These are phyloP conservation scores for Neotropicomus parvogracilis DNA, from an alignment of 1,284 basidiomycete genomes.

Conservation along the genomic window DNA sequence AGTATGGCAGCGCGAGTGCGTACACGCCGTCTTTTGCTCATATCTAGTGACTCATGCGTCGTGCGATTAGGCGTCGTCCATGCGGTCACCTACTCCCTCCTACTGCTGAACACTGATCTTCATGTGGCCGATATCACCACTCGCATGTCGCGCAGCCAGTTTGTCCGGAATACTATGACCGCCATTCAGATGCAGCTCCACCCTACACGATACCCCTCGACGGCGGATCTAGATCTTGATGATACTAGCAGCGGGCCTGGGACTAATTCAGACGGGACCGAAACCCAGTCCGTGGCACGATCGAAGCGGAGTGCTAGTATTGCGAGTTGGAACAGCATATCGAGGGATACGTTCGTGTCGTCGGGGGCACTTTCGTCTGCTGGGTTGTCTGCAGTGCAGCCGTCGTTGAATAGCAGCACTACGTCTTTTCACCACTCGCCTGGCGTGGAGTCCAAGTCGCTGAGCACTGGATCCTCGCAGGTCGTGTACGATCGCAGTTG, in stretches of 20 bases:
- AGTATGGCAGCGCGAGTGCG: constrained; percentile 83
- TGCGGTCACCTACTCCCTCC: constrained; percentile 87
- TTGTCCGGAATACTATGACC: constrained; percentile 87
- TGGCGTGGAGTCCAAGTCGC: constrained; percentile 39
- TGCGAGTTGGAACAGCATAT: constrained; percentile 77
- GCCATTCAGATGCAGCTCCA: constrained; percentile 78
- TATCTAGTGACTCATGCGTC: constrained; percentile 9
- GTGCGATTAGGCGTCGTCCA: constrained; percentile 75
- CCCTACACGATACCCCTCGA: constrained; percentile 47
- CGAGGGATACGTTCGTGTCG: constrained; percentile 49
- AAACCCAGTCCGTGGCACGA: constrained; percentile 45
- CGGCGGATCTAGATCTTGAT: constrained; percentile 65
- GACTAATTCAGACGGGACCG: constrained; percentile 46
- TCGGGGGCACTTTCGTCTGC: constrained; percentile 38
- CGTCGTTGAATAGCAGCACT: constrained; percentile 34
- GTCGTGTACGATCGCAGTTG: constrained; percentile 62
- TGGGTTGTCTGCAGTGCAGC: constrained; percentile 34
- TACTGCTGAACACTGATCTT: constrained; percentile 95
- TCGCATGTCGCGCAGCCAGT: constrained; percentile 93
- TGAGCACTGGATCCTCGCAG: constrained; percentile 32
- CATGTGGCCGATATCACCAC: constrained; percentile 88
- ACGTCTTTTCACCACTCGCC: constrained; percentile 43
- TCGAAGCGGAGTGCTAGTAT: constrained; percentile 76
- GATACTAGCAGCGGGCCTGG: constrained; percentile 61
- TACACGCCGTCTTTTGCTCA: constrained; percentile 15